Evolutionary conservation across 208 protist species (phyloP).

Genomic region (Crithidia acanthocephali): DNA sequence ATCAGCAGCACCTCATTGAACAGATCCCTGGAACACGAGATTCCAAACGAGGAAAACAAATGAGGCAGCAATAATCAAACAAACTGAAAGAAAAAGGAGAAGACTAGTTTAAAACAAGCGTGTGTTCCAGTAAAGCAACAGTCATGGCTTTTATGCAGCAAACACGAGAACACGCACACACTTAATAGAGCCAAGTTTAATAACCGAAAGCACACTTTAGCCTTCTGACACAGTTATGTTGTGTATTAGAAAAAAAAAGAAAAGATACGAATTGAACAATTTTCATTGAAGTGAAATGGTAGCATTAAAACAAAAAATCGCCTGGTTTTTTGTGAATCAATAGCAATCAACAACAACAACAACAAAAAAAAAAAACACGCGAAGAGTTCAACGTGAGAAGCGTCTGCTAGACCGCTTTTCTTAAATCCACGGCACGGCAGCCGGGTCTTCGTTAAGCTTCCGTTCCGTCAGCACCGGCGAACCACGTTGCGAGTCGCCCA

Average conservation of each 20-base stretch:
- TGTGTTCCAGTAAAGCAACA: background rate
- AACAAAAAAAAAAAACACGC: background rate
- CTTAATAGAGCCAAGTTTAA: too few species aligned
- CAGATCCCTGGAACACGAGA: background rate
- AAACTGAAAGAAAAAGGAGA: background rate
- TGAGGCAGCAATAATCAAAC: slow-evolving; percentile 1
- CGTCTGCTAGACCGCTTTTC: too few species aligned
- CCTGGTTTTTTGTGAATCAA: too few species aligned
- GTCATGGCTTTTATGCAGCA: background rate
- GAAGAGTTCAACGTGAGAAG: background rate
- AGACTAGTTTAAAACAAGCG: too few species aligned
- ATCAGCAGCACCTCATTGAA: background rate
- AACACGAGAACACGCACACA: too few species aligned
- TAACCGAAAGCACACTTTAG: too few species aligned
- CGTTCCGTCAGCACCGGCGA: slow-evolving; percentile 31
- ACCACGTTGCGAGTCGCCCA: slow-evolving; percentile 3
- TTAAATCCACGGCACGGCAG: slow-evolving; percentile 52
- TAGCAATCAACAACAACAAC: background rate
- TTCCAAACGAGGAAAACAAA: background rate
- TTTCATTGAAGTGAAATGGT: too few species aligned
- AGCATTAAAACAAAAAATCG: background rate
- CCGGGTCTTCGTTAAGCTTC: slow-evolving; percentile 45
- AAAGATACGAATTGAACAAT: too few species aligned
- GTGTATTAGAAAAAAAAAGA: too few species aligned
- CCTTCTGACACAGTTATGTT: too few species aligned